Conservation (phyloP, 306 rosid genomes). For the Corylus americana region DNA sequence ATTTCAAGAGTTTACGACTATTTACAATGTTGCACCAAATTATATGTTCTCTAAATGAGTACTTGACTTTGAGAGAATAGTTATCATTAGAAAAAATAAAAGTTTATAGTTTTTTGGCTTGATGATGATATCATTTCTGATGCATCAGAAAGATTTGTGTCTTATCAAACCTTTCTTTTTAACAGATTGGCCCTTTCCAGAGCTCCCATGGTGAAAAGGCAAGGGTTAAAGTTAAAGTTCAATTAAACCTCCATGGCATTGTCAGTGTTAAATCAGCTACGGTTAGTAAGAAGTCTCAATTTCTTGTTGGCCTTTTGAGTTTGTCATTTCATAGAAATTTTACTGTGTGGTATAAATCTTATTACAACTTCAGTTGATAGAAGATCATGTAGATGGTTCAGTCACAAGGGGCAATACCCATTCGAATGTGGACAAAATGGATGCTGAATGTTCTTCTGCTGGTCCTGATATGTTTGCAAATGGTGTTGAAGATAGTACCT, state of each 20-base stretch:
- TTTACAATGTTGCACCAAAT: background rate
- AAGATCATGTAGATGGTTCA: slow-evolving; percentile 52
- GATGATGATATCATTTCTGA: background rate
- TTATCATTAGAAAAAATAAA: background rate
- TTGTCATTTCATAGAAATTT: slow-evolving; percentile 27
- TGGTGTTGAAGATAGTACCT: slow-evolving; percentile 46
- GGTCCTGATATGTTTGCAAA: slow-evolving; percentile 53
- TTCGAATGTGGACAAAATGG: slow-evolving; percentile 59
- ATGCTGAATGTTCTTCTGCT: slow-evolving; percentile 49
- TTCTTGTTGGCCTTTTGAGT: slow-evolving; percentile 19
- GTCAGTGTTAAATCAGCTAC: slow-evolving; percentile 75
- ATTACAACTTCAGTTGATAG: slow-evolving; percentile 60
- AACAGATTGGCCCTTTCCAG: slow-evolving; percentile 84
- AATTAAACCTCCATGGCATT: slow-evolving; percentile 79
- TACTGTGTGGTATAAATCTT: slow-evolving; percentile 21
- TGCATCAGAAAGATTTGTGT: background rate
- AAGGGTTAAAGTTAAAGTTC: slow-evolving; percentile 76
- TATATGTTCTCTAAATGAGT: background rate
- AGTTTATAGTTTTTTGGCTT: background rate
- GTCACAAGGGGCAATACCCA: slow-evolving; percentile 31
- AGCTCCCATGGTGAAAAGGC: slow-evolving; percentile 53
- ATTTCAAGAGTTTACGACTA: background rate
- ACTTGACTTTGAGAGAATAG: background rate
- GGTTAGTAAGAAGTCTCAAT: slow-evolving; percentile 51
- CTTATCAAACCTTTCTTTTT: slow-evolving; percentile 11